Percentiles rank a stretch among this genome's conserved stretches.
Conservation (phyloP, 2,329 filamentous ascomycete genomes). For the Harringtonia lauricola region DNA sequence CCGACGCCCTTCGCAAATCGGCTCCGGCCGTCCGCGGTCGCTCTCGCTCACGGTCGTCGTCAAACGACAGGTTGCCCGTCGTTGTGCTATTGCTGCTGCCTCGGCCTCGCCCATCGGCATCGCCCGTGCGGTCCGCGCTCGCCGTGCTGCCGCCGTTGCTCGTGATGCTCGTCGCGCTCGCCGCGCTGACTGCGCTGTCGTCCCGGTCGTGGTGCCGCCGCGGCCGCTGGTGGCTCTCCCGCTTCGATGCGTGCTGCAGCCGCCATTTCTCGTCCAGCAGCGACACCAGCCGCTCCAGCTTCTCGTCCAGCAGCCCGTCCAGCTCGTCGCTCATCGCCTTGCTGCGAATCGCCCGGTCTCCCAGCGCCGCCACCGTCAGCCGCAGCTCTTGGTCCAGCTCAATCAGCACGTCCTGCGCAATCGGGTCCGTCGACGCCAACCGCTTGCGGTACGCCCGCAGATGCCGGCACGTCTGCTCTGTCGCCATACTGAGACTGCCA, state of each 20-base stretch:
- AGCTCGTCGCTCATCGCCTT: constrained; percentile 44
- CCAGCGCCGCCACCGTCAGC: constrained; percentile 49
- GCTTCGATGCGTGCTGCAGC: constrained; percentile 20
- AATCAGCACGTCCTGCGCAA: constrained; percentile 45
- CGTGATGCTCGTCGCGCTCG: neutral
- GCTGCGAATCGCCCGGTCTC: constrained; percentile 43
- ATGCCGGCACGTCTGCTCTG: constrained; percentile 53
- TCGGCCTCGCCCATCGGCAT: constrained; percentile 1
- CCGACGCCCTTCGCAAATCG: neutral
- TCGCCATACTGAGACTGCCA: constrained; percentile 49
- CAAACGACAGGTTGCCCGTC: constrained; percentile 9
- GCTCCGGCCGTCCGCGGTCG: neutral
- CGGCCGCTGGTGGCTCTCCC: neutral
- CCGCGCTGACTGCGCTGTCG: neutral
- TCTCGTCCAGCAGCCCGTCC: constrained; percentile 59
- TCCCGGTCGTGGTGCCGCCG: constrained; percentile 1
- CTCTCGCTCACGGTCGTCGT: neutral
- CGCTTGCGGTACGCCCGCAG: constrained; percentile 53
- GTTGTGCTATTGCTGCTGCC: constrained; percentile 9
- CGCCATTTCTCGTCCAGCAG: constrained; percentile 63
- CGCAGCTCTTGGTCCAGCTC: constrained; percentile 56
- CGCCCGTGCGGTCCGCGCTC: neutral
- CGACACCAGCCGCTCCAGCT: constrained; percentile 59
- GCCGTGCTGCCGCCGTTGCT: neutral
- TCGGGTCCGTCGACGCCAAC: constrained; percentile 39